Base-by-base conservation (phyloP, 768 basidiomycete species). In the Plicaturopsis crispa region DNA sequence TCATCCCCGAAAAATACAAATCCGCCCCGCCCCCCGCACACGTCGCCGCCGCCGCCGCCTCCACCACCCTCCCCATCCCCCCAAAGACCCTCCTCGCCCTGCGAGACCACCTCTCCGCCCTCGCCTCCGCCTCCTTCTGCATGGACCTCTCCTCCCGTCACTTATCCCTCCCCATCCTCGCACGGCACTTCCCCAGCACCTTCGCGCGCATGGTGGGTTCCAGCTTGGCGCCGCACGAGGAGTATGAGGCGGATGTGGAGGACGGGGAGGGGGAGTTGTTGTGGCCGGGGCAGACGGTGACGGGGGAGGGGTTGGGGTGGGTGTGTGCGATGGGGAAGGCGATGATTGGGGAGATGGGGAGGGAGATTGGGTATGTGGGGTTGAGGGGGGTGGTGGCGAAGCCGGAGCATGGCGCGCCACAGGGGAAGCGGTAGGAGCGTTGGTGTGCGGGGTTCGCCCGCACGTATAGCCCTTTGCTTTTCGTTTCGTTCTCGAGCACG, bases 241-340 rank as follows among this genome's bases (percentile, higher is more conserved):
- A 89, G 55, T 70, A 81, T 39, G 84, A 87, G 44, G 80, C 82
- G 8, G 85, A 88, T 46, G 75, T 88, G 38, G 85, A 88, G 54
- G 86, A 89, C 48, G 82, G 86, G 46, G 85, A 86, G 54, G 83
- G 85, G 46, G 86, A 88, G 50, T 64, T 89, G n/a, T 84, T 77
- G 52, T 88, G 85, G 86, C 86, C 85, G 0, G 78, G 78, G 31
- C 80, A 84, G 49, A 67, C 73, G 24, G 65, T 78, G 41, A 81
- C 72, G 21, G 84, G 83, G 31, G 81, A 85, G 55, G 86, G 86
- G 35, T 67, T 89, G 21, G 86, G 80, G 16, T 89, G 86, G 86
- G 77, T 87, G n/a, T 88, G 85, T 56, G 65, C 83, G 20, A 80
- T 89, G 76, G 85, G 84, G 48, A 84, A 81, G 53, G 80, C 84